Base-by-base conservation (phyloP, 441 rosid genomes). In the Melastoma candidum region DNA sequence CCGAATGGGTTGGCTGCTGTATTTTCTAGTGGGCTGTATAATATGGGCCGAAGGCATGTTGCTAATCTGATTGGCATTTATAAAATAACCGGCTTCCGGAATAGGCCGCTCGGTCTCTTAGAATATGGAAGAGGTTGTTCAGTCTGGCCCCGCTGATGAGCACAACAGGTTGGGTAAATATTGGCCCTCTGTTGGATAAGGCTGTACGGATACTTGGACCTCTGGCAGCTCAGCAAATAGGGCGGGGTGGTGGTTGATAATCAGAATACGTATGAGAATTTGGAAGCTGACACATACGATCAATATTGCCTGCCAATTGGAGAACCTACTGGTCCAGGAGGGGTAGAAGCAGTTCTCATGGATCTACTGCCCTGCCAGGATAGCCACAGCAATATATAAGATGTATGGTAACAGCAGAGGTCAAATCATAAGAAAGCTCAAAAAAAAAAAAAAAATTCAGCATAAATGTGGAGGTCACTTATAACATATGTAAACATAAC, bases 361-460 rank as follows among this genome's bases (percentile, higher is more conserved):
- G 57, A 57, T 79, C 73, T 43, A 63, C 58, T 72, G 78, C 22
- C 95, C 98, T 92, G 84, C 53, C 47, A 46, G 14, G 47, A n/a
- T 44, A 61, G 13, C 9, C 2, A 53, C 43, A 13, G 25, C 9
- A 54, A 54, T 43, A 8, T 41, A 54, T 26, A 55, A 48, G 63
- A 17, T 17, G 22, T 17, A 17, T 17, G 22, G 22, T 17, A 17
- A 17, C 22, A 17, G 22, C 22, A 17, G 22, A 17, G 22, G 22
- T 17, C 22, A 17, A 17, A 17, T 17, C 22, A 17, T 17, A 17
- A 17, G 22, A 17, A 17, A 17, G 22, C 22, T 17, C 22, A 17
- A 17, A 17, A 17, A 17, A 17, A 17, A 17, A 17, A 17, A 17
- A 17, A 1, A 17, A 17, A 0, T 17, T 17, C 22, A 0, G n/a